A percentile compares a stretch with the other conserved stretches of the same genome.
These are phyloP conservation scores for Cyberlindnera mrakii DNA, from an alignment of 805 yeast genomes.

Conservation along the genomic window DNA sequence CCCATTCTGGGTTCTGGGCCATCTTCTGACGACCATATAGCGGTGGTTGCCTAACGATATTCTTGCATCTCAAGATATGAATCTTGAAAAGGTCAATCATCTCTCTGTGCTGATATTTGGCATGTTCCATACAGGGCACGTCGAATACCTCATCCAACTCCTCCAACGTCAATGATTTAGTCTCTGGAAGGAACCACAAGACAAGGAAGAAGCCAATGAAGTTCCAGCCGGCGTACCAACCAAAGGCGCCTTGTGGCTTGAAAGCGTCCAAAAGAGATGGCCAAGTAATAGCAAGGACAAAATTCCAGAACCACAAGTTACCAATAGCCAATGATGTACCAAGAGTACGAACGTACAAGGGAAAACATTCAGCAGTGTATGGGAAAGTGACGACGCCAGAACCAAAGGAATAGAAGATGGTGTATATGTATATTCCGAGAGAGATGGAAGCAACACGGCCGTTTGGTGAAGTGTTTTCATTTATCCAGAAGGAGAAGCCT, in stretches of 20 bases:
- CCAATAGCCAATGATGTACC: conserved; percentile 80
- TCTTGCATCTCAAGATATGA: conserved; percentile 38
- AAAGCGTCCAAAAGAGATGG: conserved; percentile 63
- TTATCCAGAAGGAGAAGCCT: conserved; percentile 70
- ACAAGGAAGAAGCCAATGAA: conserved; percentile 62
- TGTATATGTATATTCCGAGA: conserved; percentile 67
- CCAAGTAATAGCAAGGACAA: conserved; percentile 70
- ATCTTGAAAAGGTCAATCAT: conserved; percentile 40
- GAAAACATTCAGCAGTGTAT: conserved; percentile 80
- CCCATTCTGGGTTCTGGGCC: conserved; percentile 60
- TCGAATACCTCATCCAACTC: conserved; percentile 67
- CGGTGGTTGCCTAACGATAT: conserved; percentile 46
- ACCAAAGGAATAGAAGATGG: conserved; percentile 73
- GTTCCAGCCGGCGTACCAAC: conserved; percentile 87
- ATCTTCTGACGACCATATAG: conserved; percentile 50
- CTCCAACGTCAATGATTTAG: conserved; percentile 60
- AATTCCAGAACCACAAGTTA: conserved; percentile 69
- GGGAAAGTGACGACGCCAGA: conserved; percentile 91
- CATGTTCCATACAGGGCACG: conserved; percentile 52
- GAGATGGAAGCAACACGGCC: conserved; percentile 64
- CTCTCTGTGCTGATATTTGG: conserved; percentile 37
- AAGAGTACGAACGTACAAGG: conserved; percentile 70
- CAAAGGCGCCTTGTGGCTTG: conserved; percentile 80
- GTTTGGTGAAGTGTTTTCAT: conserved; percentile 30
- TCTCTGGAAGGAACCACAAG: conserved; percentile 65